A percentile compares a stretch with the other conserved stretches of the same genome.
phyloP scores from a whole-genome alignment of 257 asterid species.

The Lantana camara region DNA sequence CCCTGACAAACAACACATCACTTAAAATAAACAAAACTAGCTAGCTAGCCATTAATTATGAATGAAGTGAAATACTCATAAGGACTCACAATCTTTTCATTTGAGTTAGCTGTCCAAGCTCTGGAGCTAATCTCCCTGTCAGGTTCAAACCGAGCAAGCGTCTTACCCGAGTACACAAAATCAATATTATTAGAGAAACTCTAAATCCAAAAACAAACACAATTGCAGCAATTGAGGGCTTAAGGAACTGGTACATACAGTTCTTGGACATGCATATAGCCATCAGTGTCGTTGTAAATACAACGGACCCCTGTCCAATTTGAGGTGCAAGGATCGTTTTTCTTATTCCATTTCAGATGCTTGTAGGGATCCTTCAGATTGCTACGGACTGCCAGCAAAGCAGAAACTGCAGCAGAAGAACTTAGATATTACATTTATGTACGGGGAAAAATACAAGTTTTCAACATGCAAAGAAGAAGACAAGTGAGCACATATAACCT shows the following conservation, averaged over 20 bases:
- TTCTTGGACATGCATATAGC: conserved; percentile 44
- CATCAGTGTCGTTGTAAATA: conserved; percentile 25
- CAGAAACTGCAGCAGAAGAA: conserved; percentile 33
- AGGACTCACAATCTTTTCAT: conserved; percentile 40
- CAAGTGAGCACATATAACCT: conserved; percentile 29
- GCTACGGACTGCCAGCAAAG: conserved; percentile 41
- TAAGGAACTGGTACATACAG: conserved; percentile 31
- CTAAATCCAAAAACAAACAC: background rate
- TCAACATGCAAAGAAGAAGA: conserved; percentile 6
- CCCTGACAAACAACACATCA: conserved; percentile 28
- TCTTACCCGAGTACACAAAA: conserved; percentile 24
- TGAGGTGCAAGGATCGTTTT: conserved; percentile 39
- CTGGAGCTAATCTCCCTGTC: conserved; percentile 52
- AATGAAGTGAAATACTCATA: background rate
- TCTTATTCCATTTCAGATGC: conserved; percentile 43
- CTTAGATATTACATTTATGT: background rate
- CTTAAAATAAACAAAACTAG: background rate
- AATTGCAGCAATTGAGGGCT: background rate
- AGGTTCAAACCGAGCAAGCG: conserved; percentile 40
- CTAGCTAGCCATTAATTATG: background rate
- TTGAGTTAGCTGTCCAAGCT: conserved; percentile 45
- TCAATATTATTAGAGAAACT: no score
- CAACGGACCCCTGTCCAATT: conserved; percentile 46
- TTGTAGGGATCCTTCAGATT: conserved; percentile 38
- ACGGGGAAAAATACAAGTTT: background rate